Evolutionary conservation across 805 yeast species (phyloP), one percentile per base, ranked within the genome.

Genomic region (Zygosaccharomyces gambellarensis): DNA sequence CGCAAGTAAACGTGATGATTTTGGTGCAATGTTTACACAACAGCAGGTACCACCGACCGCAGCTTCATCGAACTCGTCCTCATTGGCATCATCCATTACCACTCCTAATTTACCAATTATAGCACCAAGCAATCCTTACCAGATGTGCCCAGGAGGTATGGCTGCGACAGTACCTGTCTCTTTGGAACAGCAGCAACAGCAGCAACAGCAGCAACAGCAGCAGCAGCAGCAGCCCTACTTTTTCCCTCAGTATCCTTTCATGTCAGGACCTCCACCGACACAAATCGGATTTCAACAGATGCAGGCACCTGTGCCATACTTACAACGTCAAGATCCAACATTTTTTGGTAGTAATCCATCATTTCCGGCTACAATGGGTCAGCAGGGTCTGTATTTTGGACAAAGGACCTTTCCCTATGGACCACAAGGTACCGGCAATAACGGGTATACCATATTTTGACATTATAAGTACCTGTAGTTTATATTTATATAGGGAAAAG

Each of bases 361-460:
- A 3, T 34, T 34, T 29, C 22, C 44, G 10, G 14, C 28, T 8
- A 25, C 36, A n/a, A 30, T 42, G 25, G 27, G 21, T 29, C 49
- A 47, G 21, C 53, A 46, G 22, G 25, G 25, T 22, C 14, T 29
- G 31, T 39, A 45, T 25, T 39, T 22, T 28, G 48, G 43, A 22
- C 36, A 19, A 22, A 31, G 43, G 11, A 25, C 40, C 19, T 44
- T 23, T 19, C 41, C 42, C n/a, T 36, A 39, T 21, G 46, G 45
- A 11, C 34, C 44, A 2, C 47, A 29, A 21, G 29, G 36, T 14
- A 21, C 7, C 14, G 4, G 39, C n/a, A 30, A 11, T 22, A 12
- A 30, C 11, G 40, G 36, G 31, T 39, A 45, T 39, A 39, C 29
- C 36, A 39, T 39, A 39, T 45, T 45, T 27, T 45, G 38, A 45